Evolutionary conservation across 306 rosid genomes (phyloP), one percentile per base, ranked within the genome.

Genomic region (Gynostemma pentaphyllum): DNA sequence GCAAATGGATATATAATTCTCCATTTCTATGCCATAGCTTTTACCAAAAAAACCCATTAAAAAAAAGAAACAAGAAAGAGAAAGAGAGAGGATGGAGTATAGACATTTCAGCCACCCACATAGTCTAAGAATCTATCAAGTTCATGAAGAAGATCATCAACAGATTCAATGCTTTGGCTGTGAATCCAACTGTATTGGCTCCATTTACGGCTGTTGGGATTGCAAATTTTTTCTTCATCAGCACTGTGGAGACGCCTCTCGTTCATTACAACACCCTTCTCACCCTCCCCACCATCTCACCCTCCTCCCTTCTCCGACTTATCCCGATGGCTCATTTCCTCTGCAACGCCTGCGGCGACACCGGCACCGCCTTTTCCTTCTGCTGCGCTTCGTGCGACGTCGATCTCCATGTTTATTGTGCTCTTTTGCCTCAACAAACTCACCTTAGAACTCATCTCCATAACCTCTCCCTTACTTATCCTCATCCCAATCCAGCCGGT

Each of bases 51-150:
- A 2, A 40, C 45, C 5, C 7, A 49, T 4, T 18, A 47, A 2
- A 9, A 22, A 14, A 39, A 10, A 39, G 44, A 39, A 10, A 1
- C 13, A 3, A 39, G 44, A 48, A 1, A 49, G 29, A 13, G 23
- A 23, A 22, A 23, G n/a, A 12, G 14, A 48, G 22, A 23, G 9
- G 11, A 24, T 23, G 56, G 32, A 37, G 7, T 61, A n/a, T 28
- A 61, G 7, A n/a, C 66, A 61, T 61, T 61, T 61, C 66, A 61
- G 56, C 49, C 66, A 61, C 28, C 66, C 48, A 15, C 66, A 61
- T 22, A 21, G 24, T 48, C 13, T 61, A 18, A 22, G 13, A 18
- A 9, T 22, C 32, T 61, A 37, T 28, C 49, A 39, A 61, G 14
- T 61, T n/a, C 48, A 61, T 16, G 12, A 39, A 19, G 49, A 24